Percentiles rank a stretch among this genome's conserved stretches.
Conservation (phyloP, 2,329 filamentous ascomycete genomes). For the Epichloe baconii region DNA sequence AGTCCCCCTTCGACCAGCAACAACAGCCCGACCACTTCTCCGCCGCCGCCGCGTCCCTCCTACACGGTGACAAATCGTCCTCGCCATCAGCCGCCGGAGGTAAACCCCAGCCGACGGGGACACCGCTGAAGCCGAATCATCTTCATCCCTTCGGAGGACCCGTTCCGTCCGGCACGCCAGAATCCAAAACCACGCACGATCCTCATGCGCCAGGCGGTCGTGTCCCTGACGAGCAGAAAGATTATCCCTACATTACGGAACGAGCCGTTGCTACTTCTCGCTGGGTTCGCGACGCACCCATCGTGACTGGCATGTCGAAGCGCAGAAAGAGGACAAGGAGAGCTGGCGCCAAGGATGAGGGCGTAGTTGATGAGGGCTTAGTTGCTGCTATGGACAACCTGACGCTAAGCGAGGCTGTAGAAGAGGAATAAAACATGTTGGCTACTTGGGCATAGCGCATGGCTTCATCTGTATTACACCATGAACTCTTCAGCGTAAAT, state of each 20-base stretch:
- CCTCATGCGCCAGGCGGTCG: not conserved
- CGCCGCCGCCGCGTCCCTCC: not conserved
- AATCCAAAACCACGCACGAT: not conserved
- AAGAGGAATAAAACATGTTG: not conserved
- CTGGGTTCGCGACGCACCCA: constrained; percentile 53
- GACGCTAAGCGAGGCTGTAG: not conserved
- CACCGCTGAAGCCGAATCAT: constrained; percentile 7
- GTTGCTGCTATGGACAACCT: not conserved
- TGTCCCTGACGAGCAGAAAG: constrained; percentile 36
- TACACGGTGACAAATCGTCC: constrained; percentile 20
- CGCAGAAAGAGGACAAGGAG: constrained; percentile 23
- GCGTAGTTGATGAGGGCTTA: not conserved
- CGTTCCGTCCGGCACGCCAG: not conserved
- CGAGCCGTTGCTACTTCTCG: constrained; percentile 53
- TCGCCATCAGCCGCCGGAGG: constrained; percentile 18
- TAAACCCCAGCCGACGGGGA: constrained; percentile 1
- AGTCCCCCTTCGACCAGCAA: not conserved
- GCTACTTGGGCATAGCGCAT: too few relatives aligned
- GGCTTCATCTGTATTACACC: too few relatives aligned
- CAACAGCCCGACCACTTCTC: not conserved
- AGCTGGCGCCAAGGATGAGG: not conserved
- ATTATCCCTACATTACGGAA: constrained; percentile 58
- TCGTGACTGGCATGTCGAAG: constrained; percentile 20
- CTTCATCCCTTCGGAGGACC: not conserved
- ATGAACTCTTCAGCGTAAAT: too few relatives aligned